Conservation (phyloP, 495 filamentous ascomycete species). For the Bathelium albidoporum region DNA sequence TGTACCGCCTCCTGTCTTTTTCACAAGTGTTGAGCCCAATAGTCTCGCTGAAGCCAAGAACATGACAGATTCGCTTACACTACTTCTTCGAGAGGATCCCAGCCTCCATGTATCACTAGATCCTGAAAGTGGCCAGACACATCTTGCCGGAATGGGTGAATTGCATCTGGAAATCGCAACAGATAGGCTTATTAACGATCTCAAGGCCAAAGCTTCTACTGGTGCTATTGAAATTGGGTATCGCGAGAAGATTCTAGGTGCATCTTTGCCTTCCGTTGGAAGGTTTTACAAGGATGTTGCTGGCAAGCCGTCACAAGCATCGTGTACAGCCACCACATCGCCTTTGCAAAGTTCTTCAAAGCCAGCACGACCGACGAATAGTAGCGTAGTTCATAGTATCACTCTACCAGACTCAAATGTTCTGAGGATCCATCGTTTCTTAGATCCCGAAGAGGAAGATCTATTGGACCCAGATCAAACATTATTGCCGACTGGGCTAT, state of each 20-base stretch:
- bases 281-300: slow-evolving; percentile 70
- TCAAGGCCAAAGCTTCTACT: slow-evolving; percentile 82
- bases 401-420: slow-evolving; percentile 32
- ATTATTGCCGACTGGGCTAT: slow-evolving; percentile 48
- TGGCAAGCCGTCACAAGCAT: slow-evolving; percentile 67
- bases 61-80: slow-evolving; percentile 60
- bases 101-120: slow-evolving; percentile 78
- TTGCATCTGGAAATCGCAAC: slow-evolving; percentile 94
- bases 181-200: slow-evolving; percentile 75
- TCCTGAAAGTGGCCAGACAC: slow-evolving; percentile 85
- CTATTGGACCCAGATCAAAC: slow-evolving; percentile 10
- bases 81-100: slow-evolving; percentile 85
- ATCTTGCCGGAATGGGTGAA: slow-evolving; percentile 92
- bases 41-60: slow-evolving; percentile 67
- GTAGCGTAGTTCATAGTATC: slow-evolving; percentile 7
- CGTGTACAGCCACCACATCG: slow-evolving; percentile 56
- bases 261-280: slow-evolving; percentile 44
- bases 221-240: slow-evolving; percentile 95
- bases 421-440: slow-evolving; percentile 32
- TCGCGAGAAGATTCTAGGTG: slow-evolving; percentile 58
- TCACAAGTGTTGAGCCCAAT: slow-evolving; percentile 81
- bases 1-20: slow-evolving; percentile 90
- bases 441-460: slow-evolving; percentile 18
- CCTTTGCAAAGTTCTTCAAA: slow-evolving; percentile 36
- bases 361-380: slow-evolving; percentile 54